phyloP scores from a whole-genome alignment of 2,329 filamentous ascomycete genomes.

The Neodidymelliopsis sp. region DNA sequence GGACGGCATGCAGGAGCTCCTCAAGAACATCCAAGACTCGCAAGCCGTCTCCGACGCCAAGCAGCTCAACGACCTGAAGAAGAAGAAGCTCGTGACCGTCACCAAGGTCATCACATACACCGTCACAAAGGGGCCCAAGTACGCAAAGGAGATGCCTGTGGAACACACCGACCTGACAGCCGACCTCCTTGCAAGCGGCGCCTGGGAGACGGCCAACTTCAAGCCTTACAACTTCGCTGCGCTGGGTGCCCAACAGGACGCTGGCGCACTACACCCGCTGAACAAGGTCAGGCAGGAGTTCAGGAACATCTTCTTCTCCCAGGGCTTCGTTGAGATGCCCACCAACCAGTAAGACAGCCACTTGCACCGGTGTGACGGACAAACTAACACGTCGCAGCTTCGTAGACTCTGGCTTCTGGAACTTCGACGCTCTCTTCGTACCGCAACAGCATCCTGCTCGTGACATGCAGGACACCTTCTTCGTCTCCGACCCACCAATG shows the following conservation, averaged over 20 bases:
- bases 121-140: slow-evolving; percentile 85
- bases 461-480: slow-evolving; percentile 98
- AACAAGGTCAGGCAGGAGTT: slow-evolving; percentile 98
- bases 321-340: slow-evolving; percentile 98
- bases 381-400: slow-evolving; percentile 58
- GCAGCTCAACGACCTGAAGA: slow-evolving; percentile 81
- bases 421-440: slow-evolving; percentile 96
- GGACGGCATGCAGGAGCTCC: slow-evolving; percentile 78
- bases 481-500: slow-evolving; percentile 85
- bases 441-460: slow-evolving; percentile 97
- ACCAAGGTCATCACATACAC: slow-evolving; percentile 87
- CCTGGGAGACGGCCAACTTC: slow-evolving; percentile 92
- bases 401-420: slow-evolving; percentile 98
- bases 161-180: slow-evolving; percentile 95
- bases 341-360: slow-evolving; percentile 70
- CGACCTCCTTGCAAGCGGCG: slow-evolving; percentile 86
- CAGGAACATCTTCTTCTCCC: slow-evolving; percentile 98
- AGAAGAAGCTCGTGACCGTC: slow-evolving; percentile 85
- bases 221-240: slow-evolving; percentile 84
- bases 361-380: not conserved
- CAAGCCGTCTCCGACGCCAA: slow-evolving; percentile 76
- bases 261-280: slow-evolving; percentile 63
- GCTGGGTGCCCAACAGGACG: slow-evolving; percentile 67
- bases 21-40: slow-evolving; percentile 75
- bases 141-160: slow-evolving; percentile 84